Base-by-base conservation (phyloP, 2,329 filamentous ascomycete species). In the Gnomoniopsis sp. region DNA sequence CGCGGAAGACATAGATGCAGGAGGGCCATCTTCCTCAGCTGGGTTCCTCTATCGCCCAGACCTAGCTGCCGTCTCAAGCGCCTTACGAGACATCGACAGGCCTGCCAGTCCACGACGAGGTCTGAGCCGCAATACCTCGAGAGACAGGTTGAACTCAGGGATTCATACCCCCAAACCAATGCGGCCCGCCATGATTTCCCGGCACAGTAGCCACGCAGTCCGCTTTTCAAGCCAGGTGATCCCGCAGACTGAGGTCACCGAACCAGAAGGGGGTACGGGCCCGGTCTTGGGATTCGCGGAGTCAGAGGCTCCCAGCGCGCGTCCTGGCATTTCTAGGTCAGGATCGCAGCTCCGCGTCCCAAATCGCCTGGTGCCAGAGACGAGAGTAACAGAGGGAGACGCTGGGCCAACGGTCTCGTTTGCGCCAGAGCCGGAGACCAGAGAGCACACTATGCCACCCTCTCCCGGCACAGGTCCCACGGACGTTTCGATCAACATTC, bases 261-360 rank as follows among this genome's bases (percentile, higher is more conserved):
- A 78, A 19, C 22, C 26, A 1, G 84, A 89, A 60, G 89, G 88
- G 58, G 84, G 82, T 1, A 77, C 82, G 1, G 88, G 86, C 0
- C 87, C 88, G 1, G 87, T 81, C 1, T 92, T 96, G 62, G 90
- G 89, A 82, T 96, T 95, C 71, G 85, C 84, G 11, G 78, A 86
- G 15, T 67, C 67, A 4, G 66, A 70, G 6, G 61, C 65, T 8
- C 71, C 69, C 21, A 64, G 67, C 17, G 74, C 74, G 44, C 68
- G 74, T 6, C 76, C 77, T 2, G 59, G 71, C 0, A 64, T 78
- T 15, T 77, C 77, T 8, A 72, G 78, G 3, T 75, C 78, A 33
- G 72, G 76, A 12, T 87, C 84, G 0, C 67, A 79, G 19, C 78
- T 79, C 4, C 81, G 81, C 55, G 87, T 90, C 68, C 83, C 83